A percentile compares a stretch with the other conserved stretches of the same genome.
phyloP scores from a whole-genome alignment of 768 basidiomycete species.

The Crepidotus variabilis region DNA sequence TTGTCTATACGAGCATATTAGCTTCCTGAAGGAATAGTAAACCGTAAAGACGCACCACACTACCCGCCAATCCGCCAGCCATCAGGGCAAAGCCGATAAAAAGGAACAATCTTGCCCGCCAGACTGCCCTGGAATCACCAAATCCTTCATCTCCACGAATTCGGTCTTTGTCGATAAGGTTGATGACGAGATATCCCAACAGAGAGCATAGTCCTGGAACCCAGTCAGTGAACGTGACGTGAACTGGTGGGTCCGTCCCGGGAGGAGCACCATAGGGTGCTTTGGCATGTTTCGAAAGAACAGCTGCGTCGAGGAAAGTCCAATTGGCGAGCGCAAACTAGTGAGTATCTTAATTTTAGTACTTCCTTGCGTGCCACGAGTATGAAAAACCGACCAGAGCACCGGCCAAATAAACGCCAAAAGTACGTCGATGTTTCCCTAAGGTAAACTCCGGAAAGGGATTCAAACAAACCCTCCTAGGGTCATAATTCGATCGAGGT shows the following conservation, averaged over 20 bases:
- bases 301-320: constrained; percentile 91
- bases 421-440: constrained; percentile 72
- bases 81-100: constrained; percentile 96
- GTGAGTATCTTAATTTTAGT: constrained; percentile 2
- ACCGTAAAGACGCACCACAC: constrained; percentile 63
- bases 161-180: constrained; percentile 92
- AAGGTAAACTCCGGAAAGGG: constrained; percentile 76
- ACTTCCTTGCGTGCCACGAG: background rate
- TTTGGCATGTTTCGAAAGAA: constrained; percentile 83
- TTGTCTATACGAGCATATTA: constrained; percentile 48
- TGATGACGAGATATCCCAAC: constrained; percentile 88
- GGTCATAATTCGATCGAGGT: constrained; percentile 77
- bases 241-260: constrained; percentile 56
- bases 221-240: constrained; percentile 95
- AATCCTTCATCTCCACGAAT: constrained; percentile 76
- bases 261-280: constrained; percentile 65
- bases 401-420: constrained; percentile 90
- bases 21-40: background rate
- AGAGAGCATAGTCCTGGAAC: constrained; percentile 93
- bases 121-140: constrained; percentile 81
- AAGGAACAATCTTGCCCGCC: constrained; percentile 85
- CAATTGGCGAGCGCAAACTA: constrained; percentile 95
- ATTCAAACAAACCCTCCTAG: constrained; percentile 82
- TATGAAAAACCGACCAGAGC: constrained; percentile 65
- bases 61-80: constrained; percentile 98